Evolutionary conservation across 2,329 filamentous ascomycete species (phyloP).

Genomic region (Claviceps pazoutovae): DNA sequence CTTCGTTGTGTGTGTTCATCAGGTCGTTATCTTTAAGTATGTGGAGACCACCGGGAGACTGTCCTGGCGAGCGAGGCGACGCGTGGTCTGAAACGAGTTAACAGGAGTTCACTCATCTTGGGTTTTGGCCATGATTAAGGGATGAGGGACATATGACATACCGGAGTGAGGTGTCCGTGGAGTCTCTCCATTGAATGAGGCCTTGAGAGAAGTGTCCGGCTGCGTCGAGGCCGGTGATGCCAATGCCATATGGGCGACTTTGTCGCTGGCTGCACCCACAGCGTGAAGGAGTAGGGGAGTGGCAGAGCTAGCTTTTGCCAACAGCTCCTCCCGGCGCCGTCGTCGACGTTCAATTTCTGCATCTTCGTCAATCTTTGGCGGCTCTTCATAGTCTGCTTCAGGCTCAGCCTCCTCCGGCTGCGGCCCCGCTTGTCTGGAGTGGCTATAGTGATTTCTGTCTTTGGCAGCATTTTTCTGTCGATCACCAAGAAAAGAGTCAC

Average conservation of each 20-base stretch:
- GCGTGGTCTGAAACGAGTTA: slow-evolving; percentile 14
- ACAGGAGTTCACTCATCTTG: slow-evolving; percentile 11
- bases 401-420: slow-evolving; percentile 12
- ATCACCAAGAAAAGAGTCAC: slow-evolving; percentile 52
- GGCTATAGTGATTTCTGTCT: slow-evolving; percentile 8
- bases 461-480: slow-evolving; percentile 34
- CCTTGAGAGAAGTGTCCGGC: slow-evolving; percentile 25
- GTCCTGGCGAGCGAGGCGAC: slow-evolving; percentile 29
- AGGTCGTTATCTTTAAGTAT: slow-evolving; percentile 54
- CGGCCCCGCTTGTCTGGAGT: slow-evolving; percentile 10
- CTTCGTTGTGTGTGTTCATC: slow-evolving; percentile 42
- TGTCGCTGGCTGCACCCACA: slow-evolving; percentile 46
- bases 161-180: slow-evolving; percentile 34
- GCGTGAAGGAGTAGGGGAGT: slow-evolving; percentile 65
- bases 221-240: slow-evolving; percentile 39
- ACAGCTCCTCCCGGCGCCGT: slow-evolving; percentile 69
- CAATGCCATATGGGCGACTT: slow-evolving; percentile 37
- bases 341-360: slow-evolving; percentile 75
- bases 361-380: slow-evolving; percentile 60
- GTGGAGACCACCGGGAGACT: slow-evolving; percentile 44
- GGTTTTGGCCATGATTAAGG: neutral
- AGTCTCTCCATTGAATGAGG: slow-evolving; percentile 20
- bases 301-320: slow-evolving; percentile 65
- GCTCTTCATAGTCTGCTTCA: slow-evolving; percentile 35
- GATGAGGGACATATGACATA: slow-evolving; percentile 20